These are phyloP conservation scores for Geotrichum reessii DNA, from an alignment of 1,139 yeast genomes.

Conservation along the genomic window DNA sequence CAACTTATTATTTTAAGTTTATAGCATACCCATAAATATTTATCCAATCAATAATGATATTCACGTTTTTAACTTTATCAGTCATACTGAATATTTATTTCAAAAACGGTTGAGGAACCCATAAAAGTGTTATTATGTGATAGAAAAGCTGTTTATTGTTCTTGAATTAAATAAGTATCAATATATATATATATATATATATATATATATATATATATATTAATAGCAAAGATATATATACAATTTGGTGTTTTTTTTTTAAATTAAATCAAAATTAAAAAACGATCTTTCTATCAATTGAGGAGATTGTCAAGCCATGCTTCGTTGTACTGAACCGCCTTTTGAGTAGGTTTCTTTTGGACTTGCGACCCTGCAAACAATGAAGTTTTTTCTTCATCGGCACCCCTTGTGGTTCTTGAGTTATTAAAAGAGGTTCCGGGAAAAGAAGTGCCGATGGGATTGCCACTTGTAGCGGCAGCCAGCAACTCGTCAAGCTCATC, in stretches of 20 bases:
- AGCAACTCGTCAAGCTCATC: constrained; percentile 2
- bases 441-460: not conserved
- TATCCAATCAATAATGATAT: not conserved
- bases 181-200: too few species aligned
- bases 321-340: constrained; percentile 4
- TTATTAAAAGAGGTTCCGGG: not conserved
- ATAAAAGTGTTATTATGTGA: too few species aligned
- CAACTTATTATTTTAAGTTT: too few species aligned
- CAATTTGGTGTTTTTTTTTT: too few species aligned
- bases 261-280: not conserved
- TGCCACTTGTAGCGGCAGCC: not conserved
- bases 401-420: not conserved
- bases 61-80: not conserved
- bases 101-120: too few species aligned
- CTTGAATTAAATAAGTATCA: too few species aligned
- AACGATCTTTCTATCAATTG: not conserved
- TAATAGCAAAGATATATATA: too few species aligned
- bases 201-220: too few species aligned
- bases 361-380: constrained; percentile 7
- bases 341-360: not conserved
- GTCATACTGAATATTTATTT: too few species aligned
- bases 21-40: not conserved
- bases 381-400: not conserved
- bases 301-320: constrained; percentile 16
- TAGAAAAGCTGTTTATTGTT: too few species aligned